A percentile compares a stretch with the other conserved stretches of the same genome.
Conservation (phyloP, 805 yeast species). For the Clavispora santaluciae region DNA sequence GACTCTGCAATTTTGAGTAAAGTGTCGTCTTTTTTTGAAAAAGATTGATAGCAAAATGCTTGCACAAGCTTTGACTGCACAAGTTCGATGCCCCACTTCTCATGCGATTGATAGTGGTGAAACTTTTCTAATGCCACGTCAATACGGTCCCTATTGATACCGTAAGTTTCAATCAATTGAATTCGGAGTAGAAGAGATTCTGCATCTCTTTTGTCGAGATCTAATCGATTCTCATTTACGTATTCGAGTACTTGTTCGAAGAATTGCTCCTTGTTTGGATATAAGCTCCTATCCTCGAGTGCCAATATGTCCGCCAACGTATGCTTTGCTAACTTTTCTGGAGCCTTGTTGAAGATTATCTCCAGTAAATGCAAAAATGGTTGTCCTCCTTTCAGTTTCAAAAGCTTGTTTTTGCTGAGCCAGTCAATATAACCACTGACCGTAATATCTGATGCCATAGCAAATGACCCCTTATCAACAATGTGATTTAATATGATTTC, state of each 20-base stretch:
- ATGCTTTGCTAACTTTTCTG: conserved; percentile 11
- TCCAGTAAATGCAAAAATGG: conserved; percentile 12
- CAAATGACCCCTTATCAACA: conserved; percentile 1
- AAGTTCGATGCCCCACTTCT: conserved; percentile 35
- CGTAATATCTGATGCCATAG: conserved; percentile 2
- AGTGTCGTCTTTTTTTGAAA: conserved; percentile 20
- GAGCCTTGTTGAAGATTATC: conserved; percentile 9
- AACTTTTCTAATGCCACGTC: conserved; percentile 32
- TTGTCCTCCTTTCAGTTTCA: background rate
- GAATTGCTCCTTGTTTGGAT: background rate
- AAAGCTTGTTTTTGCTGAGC: background rate
- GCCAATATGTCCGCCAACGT: conserved; percentile 6
- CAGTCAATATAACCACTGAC: conserved; percentile 1
- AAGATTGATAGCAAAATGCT: conserved; percentile 37
- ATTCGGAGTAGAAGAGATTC: conserved; percentile 29
- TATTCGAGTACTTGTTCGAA: conserved; percentile 13
- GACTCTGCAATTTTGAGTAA: conserved; percentile 37
- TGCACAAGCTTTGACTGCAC: conserved; percentile 39
- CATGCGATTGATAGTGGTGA: conserved; percentile 35
- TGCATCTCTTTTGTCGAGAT: conserved; percentile 20
- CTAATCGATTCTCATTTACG: conserved; percentile 20
- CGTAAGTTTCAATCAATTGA: conserved; percentile 28
- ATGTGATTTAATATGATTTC: conserved; percentile 4
- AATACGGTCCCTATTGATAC: conserved; percentile 26
- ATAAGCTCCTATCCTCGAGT: background rate